Percentiles rank a stretch among this genome's conserved stretches.
Evolutionary conservation across 176 grass and related monocot species (phyloP).

Genomic region (Musa beccarii): DNA sequence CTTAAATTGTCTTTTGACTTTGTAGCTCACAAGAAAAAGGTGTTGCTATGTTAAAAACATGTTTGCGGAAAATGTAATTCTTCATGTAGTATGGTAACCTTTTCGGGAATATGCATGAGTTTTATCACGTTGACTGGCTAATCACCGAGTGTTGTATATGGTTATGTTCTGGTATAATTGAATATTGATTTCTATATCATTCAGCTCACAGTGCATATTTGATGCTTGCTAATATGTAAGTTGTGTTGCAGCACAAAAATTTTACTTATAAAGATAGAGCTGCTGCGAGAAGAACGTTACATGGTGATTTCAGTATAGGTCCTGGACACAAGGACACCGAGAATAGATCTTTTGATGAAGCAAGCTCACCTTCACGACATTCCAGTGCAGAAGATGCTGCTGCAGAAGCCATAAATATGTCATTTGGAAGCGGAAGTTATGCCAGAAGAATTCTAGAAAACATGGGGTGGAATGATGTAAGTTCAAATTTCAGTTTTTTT

Average conservation of each 20-base stretch:
- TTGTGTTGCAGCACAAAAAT: slow-evolving; percentile 27
- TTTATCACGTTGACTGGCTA: no score
- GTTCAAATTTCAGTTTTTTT: slow-evolving; percentile 16
- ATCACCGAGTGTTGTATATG: no score
- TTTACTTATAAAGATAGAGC: slow-evolving; percentile 73
- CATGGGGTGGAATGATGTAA: slow-evolving; percentile 92
- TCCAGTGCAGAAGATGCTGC: slow-evolving; percentile 34
- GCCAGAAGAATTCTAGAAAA: slow-evolving; percentile 79
- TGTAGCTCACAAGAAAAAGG: no score
- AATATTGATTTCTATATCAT: background rate
- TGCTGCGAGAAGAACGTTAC: slow-evolving; percentile 66
- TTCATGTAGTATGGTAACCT: no score
- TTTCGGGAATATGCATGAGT: no score
- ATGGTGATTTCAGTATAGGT: slow-evolving; percentile 53
- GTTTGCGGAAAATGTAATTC: no score
- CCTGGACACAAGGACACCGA: slow-evolving; percentile 51
- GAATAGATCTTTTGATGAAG: slow-evolving; percentile 14
- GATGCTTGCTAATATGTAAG: background rate
- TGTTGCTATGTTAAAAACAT: no score
- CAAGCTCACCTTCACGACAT: slow-evolving; percentile 28
- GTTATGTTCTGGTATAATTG: no score
- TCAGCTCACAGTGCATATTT: background rate
- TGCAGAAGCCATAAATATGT: slow-evolving; percentile 40
- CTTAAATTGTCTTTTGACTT: no score
- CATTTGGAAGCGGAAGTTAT: slow-evolving; percentile 39